Evolutionary conservation across 352 stramenopile species (phyloP).

Genomic region (Achlya hypogyna): DNA sequence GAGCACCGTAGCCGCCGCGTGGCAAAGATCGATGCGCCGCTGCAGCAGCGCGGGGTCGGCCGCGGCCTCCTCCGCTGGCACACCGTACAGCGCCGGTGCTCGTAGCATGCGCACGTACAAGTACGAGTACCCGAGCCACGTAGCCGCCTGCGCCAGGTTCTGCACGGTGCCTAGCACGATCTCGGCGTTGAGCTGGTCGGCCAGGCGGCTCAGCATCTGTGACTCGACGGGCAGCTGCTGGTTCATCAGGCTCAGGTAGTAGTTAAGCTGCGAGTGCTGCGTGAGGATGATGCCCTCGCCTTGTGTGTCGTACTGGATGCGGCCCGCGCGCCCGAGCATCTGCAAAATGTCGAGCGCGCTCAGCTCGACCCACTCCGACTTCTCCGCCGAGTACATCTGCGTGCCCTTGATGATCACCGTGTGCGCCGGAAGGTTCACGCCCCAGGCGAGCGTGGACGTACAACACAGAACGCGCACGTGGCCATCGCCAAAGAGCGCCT

Average conservation of each 20-base stretch:
- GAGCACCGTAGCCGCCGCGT: slow-evolving; percentile 93
- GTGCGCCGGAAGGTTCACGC: slow-evolving; percentile 99
- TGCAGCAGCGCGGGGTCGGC: slow-evolving; percentile 92
- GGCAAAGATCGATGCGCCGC: slow-evolving; percentile 92
- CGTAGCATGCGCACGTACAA: slow-evolving; percentile 99
- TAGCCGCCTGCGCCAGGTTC: slow-evolving; percentile 90
- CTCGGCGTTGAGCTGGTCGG: slow-evolving; percentile 99
- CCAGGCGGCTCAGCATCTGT: slow-evolving; percentile 93
- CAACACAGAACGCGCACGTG: slow-evolving; percentile 96
- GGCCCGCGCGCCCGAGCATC: slow-evolving; percentile 98
- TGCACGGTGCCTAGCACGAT: slow-evolving; percentile 96
- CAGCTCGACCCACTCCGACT: slow-evolving; percentile 96
- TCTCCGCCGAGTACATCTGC: slow-evolving; percentile 99
- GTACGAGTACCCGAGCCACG: slow-evolving; percentile 99
- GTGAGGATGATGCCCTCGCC: slow-evolving; percentile 99
- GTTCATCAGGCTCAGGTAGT: slow-evolving; percentile 99
- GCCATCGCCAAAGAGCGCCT: slow-evolving; percentile 97
- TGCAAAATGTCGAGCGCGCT: slow-evolving; percentile 98
- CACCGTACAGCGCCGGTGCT: slow-evolving; percentile 95
- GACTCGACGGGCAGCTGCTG: slow-evolving; percentile 99
- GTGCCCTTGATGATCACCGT: slow-evolving; percentile 99
- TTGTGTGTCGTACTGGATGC: slow-evolving; percentile 97
- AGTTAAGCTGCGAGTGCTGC: slow-evolving; percentile 96
- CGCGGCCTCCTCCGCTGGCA: slow-evolving; percentile 79
- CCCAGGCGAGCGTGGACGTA: slow-evolving; percentile 99